Evolutionary conservation across 2,329 filamentous ascomycete species (phyloP), one percentile per base, ranked within the genome.

Genomic region (Calonectria leucothoes): DNA sequence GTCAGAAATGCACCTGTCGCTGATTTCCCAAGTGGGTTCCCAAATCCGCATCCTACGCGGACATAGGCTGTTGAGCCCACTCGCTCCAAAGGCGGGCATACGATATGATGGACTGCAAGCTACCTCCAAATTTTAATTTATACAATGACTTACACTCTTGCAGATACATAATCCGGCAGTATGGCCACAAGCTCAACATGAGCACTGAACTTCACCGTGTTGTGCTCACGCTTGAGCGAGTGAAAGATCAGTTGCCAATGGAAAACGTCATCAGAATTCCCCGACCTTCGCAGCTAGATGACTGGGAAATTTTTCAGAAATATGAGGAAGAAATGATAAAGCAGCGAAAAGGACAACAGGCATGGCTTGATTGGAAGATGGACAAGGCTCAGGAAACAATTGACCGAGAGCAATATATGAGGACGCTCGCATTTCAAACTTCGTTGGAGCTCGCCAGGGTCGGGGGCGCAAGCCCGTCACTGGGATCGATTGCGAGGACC

Each of bases 51-150:
- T 92, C n/a, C 80, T 92, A 29, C 83, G 90, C 59, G 89, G 90
- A 3, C 83, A 88, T 73, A 82, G 81, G 37, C 83, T 92, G 25
- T 85, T 85, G 74, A 91, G 90, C 69, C 83, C 85, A 1, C 84
- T 88, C 70, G 89, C 90, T 5, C 90, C 90, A 1, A 78, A 80
- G 42, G 88, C 84, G 2, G 90, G 90, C 2, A 78, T 92, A 33
- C 84, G 90, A 72, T 92, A 91, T 74, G 90, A 92, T 78, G 90
- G 90, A 65, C 75, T 91, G 89, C 91, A 82, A 81, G 89, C 83
- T 29, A 23, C 27, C 15, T 17, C 20, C 48, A 8, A 17, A 17
- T 20, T 10, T 10, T 20, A 6, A 33, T 25, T 12, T 12, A 42
- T 42, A 27, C 29, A 55, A 31, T 49, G 12, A 52, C 73, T 79